Evolutionary conservation across 1,139 yeast species (phyloP), one percentile per base, ranked within the genome.

Genomic region (Kodamaea alishanica): DNA sequence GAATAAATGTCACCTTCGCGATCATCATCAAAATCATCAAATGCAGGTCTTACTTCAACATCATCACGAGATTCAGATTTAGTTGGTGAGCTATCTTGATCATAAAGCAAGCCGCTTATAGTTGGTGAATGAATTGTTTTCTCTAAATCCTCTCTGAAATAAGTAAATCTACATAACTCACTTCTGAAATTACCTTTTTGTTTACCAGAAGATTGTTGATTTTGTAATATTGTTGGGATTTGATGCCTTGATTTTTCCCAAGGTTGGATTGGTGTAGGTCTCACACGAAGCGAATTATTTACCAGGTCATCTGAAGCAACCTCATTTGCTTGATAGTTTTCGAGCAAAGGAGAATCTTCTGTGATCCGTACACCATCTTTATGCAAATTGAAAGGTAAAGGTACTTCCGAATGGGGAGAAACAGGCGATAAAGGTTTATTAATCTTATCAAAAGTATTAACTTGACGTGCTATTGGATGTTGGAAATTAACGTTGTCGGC

Each of bases 121-220:
- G 85, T 82, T 1, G 96, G 92, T 0, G 97, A 80, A 60, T 92
- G 97, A 10, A 92, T 79, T 0, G 98, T 92, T 10, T 88, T 79
- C 12, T 84, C 86, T 49, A 92, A 65, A 53, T 89, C 96, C 49
- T 90, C 96, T 48, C 97, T 72, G 60, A 92, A 92, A 56, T 90
- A 92, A 0, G 97, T 88, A 64, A 86, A 92, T 45, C 98, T 51
- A 43, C 67, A 67, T n/a, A 57, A 41, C 12, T 56, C 60, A 2
- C 60, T 57, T 32, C 56, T 62, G 8, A 45, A 33, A 26, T 49
- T 68, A 49, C 72, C 70, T 40, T 32, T 32, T 32, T 47, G 46
- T 24, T 41, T 33, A 28, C 40, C 39, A 26, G 30, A 49, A 39
- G 34, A 27, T 25, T 38, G 46, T 22, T 44, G 47, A 39, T 44